Evolutionary conservation across 148 eudicot species (phyloP), one percentile per base, ranked within the genome.

Genomic region (Polygonum aviculare): DNA sequence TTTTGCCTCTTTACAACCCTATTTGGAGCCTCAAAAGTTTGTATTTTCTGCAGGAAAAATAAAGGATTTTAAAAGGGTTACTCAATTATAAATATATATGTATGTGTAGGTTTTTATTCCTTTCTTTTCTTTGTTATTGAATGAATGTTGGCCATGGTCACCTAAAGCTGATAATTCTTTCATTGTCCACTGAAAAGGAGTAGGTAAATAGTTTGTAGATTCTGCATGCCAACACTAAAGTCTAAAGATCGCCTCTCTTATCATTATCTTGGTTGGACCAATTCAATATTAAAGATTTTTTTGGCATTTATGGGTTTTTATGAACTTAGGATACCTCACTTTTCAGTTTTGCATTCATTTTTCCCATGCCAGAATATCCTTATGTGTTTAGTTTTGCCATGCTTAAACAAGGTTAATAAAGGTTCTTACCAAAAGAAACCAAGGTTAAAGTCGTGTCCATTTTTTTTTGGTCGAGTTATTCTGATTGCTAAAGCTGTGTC

Each of bases 191-290:
- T 63, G 40, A 67, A 67, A 67, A 67, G 72, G 44, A 26, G 16
- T 65, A 12, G 71, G 71, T 65, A 65, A 33, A 65, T 16, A 65
- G 71, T 35, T 9, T 16, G 19, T 6, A 36, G 72, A 36, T 67
- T 67, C 72, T 67, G 72, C 72, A 67, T 67, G 72, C 72, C 72
- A 67, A 67, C 72, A 45, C 72, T 67, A 67, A 67, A 67, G 72
- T 45, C 72, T 67, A 67, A 36, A 67, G 72, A 67, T 14, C 72
- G 38, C 72, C 44, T 67, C 72, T n/a, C 41, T 16, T 38, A 35
- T 67, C 44, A 36, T 38, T 67, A 35, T 67, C 38, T 36, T 67
- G 9, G 15, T 33, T 67, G 72, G 44, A 36, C 72, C 21, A 67
- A 35, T 26, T 26, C 31, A 0, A 0, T 36, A 14, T 67, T 15